Evolutionary conservation across 805 yeast genomes (phyloP), one percentile per base, ranked within the genome.

Genomic region (Pichia heedii): DNA sequence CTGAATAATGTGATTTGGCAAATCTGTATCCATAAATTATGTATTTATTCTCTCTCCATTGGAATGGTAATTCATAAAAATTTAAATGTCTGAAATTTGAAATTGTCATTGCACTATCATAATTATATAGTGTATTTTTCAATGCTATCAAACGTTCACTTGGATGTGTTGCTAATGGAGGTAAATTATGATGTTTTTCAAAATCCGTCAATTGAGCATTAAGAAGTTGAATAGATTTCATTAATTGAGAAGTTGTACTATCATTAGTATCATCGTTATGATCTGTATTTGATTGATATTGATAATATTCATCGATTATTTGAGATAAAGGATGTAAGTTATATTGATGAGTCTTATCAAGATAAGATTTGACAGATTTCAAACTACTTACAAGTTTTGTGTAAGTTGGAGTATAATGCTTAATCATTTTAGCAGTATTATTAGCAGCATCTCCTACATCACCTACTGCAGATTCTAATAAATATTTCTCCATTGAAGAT

Each of bases 31-130:
- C 97, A 43, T 76, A 67, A 19, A 83, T 68, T 46, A 93, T 85
- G 61, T 74, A 88, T 46, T 87, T 79, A 64, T 93, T 90, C 63
- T 89, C 97, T 56, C 95, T 75, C 95, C 96, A 90, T 39, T 84
- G 86, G 52, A 81, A 76, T 2, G 98, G 98, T 36, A 90, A 68
- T 60, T 90, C 95, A 57, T 84, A 86, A 60, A 81, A 85, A 51
- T 86, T 87, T 35, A 90, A 63, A 44, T 79, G 72, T 37, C 81
- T 47, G 4, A 59, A 47, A 11, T 55, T 39, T 4, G 81, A 79
- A 11, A 66, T 56, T 6, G 57, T 53, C 6, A 65, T 51, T 1
- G 81, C 81, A 21, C 56, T 57, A 22, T 71, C 73, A 49, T 71
- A 73, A 53, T 74, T 71, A 53, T 68, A 70, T 35, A 69, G 61